Percentiles rank a stretch among this genome's conserved stretches.
Evolutionary conservation across 371 early-diverging fungal genomes (phyloP).

Genomic region (Lichtheimia ornata): DNA sequence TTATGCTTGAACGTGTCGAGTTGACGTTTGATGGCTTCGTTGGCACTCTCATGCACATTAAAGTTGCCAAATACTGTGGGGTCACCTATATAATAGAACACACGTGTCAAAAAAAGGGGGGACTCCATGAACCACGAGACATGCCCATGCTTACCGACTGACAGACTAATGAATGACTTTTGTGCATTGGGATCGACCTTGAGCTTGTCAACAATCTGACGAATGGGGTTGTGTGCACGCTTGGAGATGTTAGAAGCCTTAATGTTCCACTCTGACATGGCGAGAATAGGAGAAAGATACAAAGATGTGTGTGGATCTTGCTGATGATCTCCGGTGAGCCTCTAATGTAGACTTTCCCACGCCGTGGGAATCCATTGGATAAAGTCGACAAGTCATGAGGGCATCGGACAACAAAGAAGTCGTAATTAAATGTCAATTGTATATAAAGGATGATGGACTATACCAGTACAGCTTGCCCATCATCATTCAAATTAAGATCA

Average conservation of each 20-base stretch:
- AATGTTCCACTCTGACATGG: slow-evolving; percentile 40
- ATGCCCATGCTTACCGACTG: slow-evolving; percentile 58
- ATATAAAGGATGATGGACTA: no score
- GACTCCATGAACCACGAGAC: not conserved
- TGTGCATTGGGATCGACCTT: slow-evolving; percentile 69
- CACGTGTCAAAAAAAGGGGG: slow-evolving; percentile 3
- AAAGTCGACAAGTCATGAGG: no score
- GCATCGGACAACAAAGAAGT: no score
- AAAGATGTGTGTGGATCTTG: no score
- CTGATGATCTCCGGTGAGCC: no score
- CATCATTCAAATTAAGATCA: no score
- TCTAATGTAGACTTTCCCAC: no score
- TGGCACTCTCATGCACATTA: slow-evolving; percentile 67
- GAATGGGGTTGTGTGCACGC: slow-evolving; percentile 88
- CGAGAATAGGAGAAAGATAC: no score
- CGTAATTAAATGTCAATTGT: no score
- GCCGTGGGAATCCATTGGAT: no score
- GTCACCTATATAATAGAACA: slow-evolving; percentile 57
- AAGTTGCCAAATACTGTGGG: slow-evolving; percentile 93
- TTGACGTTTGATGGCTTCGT: slow-evolving; percentile 71
- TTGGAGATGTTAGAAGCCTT: slow-evolving; percentile 63
- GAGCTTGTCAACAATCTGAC: slow-evolving; percentile 80
- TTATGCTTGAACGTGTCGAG: slow-evolving; percentile 73
- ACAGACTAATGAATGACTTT: slow-evolving; percentile 78
- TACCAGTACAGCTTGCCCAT: no score